Evolutionary conservation across 257 asterid genomes (phyloP), one percentile per base, ranked within the genome.

Genomic region (Eucommia ulmoides): DNA sequence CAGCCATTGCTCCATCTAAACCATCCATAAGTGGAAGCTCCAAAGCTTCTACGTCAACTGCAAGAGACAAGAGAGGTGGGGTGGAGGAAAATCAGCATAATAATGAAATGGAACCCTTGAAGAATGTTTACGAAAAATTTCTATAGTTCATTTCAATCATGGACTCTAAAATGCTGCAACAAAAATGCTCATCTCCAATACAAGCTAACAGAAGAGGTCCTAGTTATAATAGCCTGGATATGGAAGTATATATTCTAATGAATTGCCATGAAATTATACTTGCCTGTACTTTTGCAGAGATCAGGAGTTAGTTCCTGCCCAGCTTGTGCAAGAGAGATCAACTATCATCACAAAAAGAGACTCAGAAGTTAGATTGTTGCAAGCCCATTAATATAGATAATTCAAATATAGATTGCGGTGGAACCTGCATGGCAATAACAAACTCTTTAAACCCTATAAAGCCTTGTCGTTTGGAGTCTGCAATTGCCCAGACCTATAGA

Each of bases 361-460:
- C 7, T 7, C 8, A 5, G 38, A 29, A 29, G 38, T 29, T 12
- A 29, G 38, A 12, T 29, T 29, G 7, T 29, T 29, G 12, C 38
- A 5, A 29, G 12, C 12, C 12, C 12, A 12, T 29, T 29, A n/a
- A n/a, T n/a, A n/a, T n/a, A 29, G 38, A 29, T 29, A 29, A 5
- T 29, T 29, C 8, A 29, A 29, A 29, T 29, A 29, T 12, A 29
- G 7, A 5, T 5, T 12, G 12, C 7, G 45, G 24, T 44, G 48
- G 19, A 59, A 89, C 96, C 98, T 89, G 93, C 96, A 89, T 82
- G 62, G 98, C 92, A 35, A 86, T 76, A 63, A 75, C 59, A 49
- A 89, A 89, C 70, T 89, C 98, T 54, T 72, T 68, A 49, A 85
- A 69, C 51, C 84, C 96, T 48, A 89, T 72, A 68, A 64, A 89